Base-by-base conservation (phyloP, 305 asterid genomes). In the Solanum hybrid region DNA sequence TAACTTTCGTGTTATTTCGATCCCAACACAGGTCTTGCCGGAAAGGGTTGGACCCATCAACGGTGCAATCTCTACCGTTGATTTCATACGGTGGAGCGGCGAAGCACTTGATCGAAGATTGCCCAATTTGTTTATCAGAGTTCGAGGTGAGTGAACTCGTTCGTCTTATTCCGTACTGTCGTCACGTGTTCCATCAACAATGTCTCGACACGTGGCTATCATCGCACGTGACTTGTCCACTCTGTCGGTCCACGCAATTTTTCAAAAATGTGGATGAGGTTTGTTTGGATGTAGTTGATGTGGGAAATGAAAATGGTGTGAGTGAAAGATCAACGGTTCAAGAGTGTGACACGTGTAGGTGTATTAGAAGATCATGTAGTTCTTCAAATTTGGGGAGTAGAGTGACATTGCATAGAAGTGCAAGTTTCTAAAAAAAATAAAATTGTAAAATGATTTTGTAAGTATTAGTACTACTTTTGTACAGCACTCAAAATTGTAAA, bases 161-260 rank as follows among this genome's bases (percentile, higher is more conserved):
- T 15, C 95, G 94, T 88, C 19, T 94, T 36, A 94, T 95, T 36
- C 98, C 98, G 2, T 87, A 90, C 87, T 96, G 98, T 79, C 82
- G 93, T 34, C 98, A 96, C 95, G 93, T 93, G 95, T 96, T 94
- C 90, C 98, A 96, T 85, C 93, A 94, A 0, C 77, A 37, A 11
- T 96, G 98, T 35, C 72, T 96, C 6, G 98, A 94, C 94, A 94
- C 95, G 93, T 96, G 98, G 98, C 96, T 96, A 0, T 42, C 87
- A 3, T 88, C 94, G 71, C 98, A 95, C 94, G 94, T 93, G 93
- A 93, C 98, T 4, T 96, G 98, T 86, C 97, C 98, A 0, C 88
- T 96, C 15, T 96, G 98, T 85, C 93, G 98, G 29, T 93, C 95
- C 10, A 91, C 94, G 11, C 93, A 94, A 88, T 89, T 95, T 64